Evolutionary conservation across 768 basidiomycete species (phyloP), one percentile per base, ranked within the genome.

Genomic region (Trametes meyenii): DNA sequence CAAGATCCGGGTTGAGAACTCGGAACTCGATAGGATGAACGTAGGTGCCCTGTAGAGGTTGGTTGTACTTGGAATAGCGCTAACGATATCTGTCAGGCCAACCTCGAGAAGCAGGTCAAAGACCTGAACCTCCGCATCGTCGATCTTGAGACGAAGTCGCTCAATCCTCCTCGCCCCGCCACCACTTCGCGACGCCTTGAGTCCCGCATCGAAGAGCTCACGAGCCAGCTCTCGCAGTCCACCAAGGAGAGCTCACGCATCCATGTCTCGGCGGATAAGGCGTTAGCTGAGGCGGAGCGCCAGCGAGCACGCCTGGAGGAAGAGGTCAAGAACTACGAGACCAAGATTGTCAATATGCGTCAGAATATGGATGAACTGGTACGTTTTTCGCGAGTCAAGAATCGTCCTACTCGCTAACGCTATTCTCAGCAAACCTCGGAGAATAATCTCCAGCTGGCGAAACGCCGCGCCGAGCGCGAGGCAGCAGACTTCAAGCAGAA

Each of bases 21-120:
- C 90, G 0, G 85, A 89, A 63, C 73, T 94, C 40, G 92, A 94
- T 61, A 85, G 85, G 70, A 75, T 82, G 50, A 95, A 94, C 68
- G 92, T 93, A 65, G 65, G 80, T 72, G 33, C 10, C 54, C 26
- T 46, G 39, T 21, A 43, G 8, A n/a, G 11, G n/a, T 52, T 29
- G 17, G 35, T 16, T 63, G 55, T 10, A 23, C 39, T 17, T 40
- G 26, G 35, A 40, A 52, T 64, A 29, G 16, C 10, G 40, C 38
- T 60, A 7, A 62, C 19, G 2, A 24, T 16, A 66, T 38, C 33
- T 56, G 42, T 38, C 61, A 95, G 93, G 90, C 90, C 12, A 85
- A 81, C 63, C 78, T 95, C 17, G 92, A 94, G 77, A 94, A 92
- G 70, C 89, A 92, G 69, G 80, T 90, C 70, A 93, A 92, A 69